Evolutionary conservation across 106 monocot genomes (phyloP), one percentile per base, ranked within the genome.

Genomic region (Allium fistulosum): DNA sequence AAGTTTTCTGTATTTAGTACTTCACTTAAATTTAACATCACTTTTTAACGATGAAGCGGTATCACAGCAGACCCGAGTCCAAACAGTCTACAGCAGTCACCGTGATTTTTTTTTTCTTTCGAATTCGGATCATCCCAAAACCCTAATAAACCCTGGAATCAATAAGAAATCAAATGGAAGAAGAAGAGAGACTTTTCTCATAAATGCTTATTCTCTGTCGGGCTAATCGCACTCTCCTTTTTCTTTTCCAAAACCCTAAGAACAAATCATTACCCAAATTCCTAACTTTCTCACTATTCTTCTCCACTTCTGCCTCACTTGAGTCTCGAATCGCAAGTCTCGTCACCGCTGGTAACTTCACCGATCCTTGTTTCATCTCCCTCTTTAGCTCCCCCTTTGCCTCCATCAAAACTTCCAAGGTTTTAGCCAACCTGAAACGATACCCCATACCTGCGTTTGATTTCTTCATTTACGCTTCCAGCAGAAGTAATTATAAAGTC

Each of bases 391-490:
- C 78, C 26, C 10, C 72, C 16, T 58, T 58, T 46, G 73, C 81
- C 56, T 75, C 75, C 11, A 17, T 55, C 22, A 74, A 63, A 15
- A 70, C 77, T 26, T 69, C 77, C 18, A 17, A 46, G 49, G 61
- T 79, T 9, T 72, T 90, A 7, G 10, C 59, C 0, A 67, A 63
- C 17, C 81, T 81, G 45, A 72, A 75, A 8, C 46, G 67, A 49
- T 70, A 81, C 69, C 90, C 83, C 0, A 63, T 55, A 13, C 80
- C 71, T 17, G 90, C 79, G 17, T 76, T 90, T 28, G 68, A 55
- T 1, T 76, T 88, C 67, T 87, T 87, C 66, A 22, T 67, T 62
- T 79, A 63, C 59, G 82, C 84, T 6, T 68, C 66, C 7, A 76
- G 10, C 49, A 79, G 72, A n/a, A 50, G 9, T 15, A 72, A 73